Conservation (phyloP, 495 filamentous ascomycete genomes). For the Daldinia concentrica region DNA sequence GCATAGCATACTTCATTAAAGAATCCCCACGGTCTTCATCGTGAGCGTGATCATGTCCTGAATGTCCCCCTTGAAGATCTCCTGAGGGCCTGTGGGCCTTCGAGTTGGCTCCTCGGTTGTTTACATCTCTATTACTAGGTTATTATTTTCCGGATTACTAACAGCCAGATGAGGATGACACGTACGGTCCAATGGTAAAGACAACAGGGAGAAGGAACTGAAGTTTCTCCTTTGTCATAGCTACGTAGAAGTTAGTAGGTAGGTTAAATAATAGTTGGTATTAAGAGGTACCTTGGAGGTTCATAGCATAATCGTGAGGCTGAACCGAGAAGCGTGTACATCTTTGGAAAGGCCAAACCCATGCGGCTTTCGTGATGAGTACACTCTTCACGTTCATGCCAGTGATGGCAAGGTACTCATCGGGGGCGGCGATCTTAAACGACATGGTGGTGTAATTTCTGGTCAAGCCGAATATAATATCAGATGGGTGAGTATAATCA, state of each 20-base stretch:
- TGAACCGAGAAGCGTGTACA: slow-evolving; percentile 66
- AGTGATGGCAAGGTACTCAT: slow-evolving; percentile 82
- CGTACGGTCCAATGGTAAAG: slow-evolving; percentile 78
- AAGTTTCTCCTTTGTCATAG: slow-evolving; percentile 86
- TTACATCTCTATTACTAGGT: slow-evolving; percentile 57
- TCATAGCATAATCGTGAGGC: slow-evolving; percentile 79
- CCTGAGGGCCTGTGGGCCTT: slow-evolving; percentile 10
- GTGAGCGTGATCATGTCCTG: slow-evolving; percentile 32
- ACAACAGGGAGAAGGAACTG: slow-evolving; percentile 82
- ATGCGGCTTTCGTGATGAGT: slow-evolving; percentile 76
- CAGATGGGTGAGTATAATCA: background rate
- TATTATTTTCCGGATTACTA: slow-evolving; percentile 2
- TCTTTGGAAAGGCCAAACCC: slow-evolving; percentile 73
- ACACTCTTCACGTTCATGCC: slow-evolving; percentile 76
- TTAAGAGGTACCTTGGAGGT: slow-evolving; percentile 60
- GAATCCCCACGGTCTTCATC: slow-evolving; percentile 61
- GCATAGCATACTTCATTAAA: slow-evolving; percentile 79
- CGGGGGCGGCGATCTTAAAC: slow-evolving; percentile 58
- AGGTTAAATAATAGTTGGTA: background rate
- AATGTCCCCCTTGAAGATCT: background rate
- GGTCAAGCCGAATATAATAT: background rate
- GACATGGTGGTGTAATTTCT: slow-evolving; percentile 47
- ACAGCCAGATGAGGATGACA: background rate
- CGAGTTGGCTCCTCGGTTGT: slow-evolving; percentile 58
- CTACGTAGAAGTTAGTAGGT: slow-evolving; percentile 41